Evolutionary conservation across 2,329 filamentous ascomycete genomes (phyloP), one percentile per base, ranked within the genome.

Genomic region (Aspergillus sp.): DNA sequence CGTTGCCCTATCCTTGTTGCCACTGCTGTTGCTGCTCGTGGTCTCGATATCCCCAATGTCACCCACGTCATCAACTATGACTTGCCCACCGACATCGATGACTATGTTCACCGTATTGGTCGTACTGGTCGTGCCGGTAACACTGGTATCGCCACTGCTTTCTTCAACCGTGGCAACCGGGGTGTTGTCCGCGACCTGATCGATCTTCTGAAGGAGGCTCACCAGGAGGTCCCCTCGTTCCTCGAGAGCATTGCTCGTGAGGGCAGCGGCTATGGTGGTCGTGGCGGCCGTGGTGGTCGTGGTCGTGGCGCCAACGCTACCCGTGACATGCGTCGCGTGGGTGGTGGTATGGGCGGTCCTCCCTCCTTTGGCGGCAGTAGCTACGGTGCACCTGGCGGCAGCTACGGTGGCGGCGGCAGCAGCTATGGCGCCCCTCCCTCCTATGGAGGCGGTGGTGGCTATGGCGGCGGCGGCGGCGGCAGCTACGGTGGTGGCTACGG

Each of bases 41-140:
- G 91, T 81, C 83, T 96, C 13, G 94, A 98, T 83, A 97, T 99
- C 44, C 92, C 94, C 11, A 96, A 97, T 68, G 95, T 99, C 63
- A 94, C 88, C 47, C 95, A 99, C 80, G 95, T 99, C 52, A 88
- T 99, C 85, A 99, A 99, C 84, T 99, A 99, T 79, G 95, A 99
- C 78, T 86, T 99, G n/a, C 95, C 95, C 53, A 97, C 93, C 59
- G 95, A 98, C 74, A 96, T 98, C 72, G 95, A 98, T 73, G 95
- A 98, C 80, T 99, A 99, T 71, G 95, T 99, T 61, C 95, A 99
- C 81, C 91, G 95, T 78, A 99, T 99, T 73, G 95, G 95, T 89
- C 95, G 95, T 94, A 99, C 95, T 67, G 95, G 95, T 76, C 95
- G 95, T 92, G 95, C 95, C 67, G 95, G 95, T 79, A 99, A 99